Evolutionary conservation across 2,329 filamentous ascomycete genomes (phyloP), one percentile per base, ranked within the genome.

Genomic region (Aspergillus vadensis): DNA sequence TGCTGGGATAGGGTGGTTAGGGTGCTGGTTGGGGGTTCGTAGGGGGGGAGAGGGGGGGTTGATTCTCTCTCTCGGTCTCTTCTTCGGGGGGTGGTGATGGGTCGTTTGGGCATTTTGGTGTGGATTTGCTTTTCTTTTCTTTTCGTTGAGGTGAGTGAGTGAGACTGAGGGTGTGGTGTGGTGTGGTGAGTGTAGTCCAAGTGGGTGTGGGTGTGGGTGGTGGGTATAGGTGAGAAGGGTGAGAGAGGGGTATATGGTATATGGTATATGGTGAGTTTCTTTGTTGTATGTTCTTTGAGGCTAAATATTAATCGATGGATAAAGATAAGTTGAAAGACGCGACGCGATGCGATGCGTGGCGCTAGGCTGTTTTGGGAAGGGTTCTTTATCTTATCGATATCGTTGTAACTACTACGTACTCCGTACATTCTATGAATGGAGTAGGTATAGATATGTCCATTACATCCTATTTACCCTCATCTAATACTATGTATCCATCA

Each of bases 1-100:
- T 81, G 84, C 19, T 88, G 79, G 1, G 85, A 78, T 57, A 82
- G 81, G 7, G 74, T 72, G 2, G 83, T 14, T 1, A 88, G 80
- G 0, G 84, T 79, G 58, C 82, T 81, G 9, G 74, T 72, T 2
- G 83, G 84, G 15, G 80, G 76, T 70, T 86, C 76, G 70, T 88
- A 88, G 6, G 76, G 66, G 10, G 83, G 81, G 39, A 85, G 67
- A 2, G 71, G 68, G 3, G 57, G 61, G 3, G 63, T 56, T 32
- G 25, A n/a, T 30, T 53, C 43, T 54, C 5, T 62, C 57, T 60
- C 21, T 19, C 39, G 4, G 1, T 43, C 6, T 43, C 39, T 25
- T 25, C 23, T 25, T 25, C 23, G 23, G 23, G 23, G 23, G 2
- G 23, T 25, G 23, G 0, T 25, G 23, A 6, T 27, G 52, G 53